These are phyloP conservation scores for Phytophthora palmivora DNA, from an alignment of 352 stramenopile species.

Conservation along the genomic window DNA sequence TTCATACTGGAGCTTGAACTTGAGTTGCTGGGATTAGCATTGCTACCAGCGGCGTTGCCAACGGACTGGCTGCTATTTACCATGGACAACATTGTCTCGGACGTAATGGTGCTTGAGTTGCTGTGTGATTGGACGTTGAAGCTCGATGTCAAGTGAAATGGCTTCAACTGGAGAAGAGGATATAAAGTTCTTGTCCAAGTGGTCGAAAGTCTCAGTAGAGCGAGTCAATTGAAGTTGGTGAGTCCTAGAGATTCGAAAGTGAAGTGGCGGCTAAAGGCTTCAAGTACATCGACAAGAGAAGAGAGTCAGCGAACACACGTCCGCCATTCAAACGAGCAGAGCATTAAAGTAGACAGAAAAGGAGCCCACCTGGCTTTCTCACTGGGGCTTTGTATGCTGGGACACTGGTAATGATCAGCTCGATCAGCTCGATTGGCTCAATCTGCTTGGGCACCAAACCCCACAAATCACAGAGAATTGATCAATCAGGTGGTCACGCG, in stretches of 20 bases:
- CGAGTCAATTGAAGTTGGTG: slow-evolving; percentile 81
- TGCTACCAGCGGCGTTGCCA: slow-evolving; percentile 25
- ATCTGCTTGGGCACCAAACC: slow-evolving; percentile 42
- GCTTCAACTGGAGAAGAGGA: slow-evolving; percentile 15
- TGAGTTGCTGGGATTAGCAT: slow-evolving; percentile 10
- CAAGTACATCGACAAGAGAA: slow-evolving; percentile 56
- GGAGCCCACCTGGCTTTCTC: slow-evolving; percentile 37
- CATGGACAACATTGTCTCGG: slow-evolving; percentile 67
- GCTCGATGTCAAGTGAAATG: slow-evolving; percentile 18
- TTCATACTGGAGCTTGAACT: slow-evolving; percentile 27
- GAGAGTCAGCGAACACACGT: slow-evolving; percentile 54
- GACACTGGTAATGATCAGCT: slow-evolving; percentile 10
- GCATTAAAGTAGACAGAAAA: slow-evolving; percentile 39
- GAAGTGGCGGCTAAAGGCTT: slow-evolving; percentile 48
- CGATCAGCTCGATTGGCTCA: slow-evolving; percentile 15
- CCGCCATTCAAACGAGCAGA: slow-evolving; percentile 47
- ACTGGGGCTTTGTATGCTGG: slow-evolving; percentile 38
- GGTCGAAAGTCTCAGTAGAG: no score
- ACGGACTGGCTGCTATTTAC: slow-evolving; percentile 49
- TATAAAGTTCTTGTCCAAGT: slow-evolving; percentile 6
- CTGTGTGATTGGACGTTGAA: slow-evolving; percentile 33
- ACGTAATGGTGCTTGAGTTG: slow-evolving; percentile 31
- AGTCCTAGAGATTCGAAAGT: slow-evolving; percentile 56
- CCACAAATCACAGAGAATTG: slow-evolving; percentile 33
- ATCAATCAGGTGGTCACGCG: slow-evolving; percentile 37